Evolutionary conservation across 805 yeast genomes (phyloP).

Genomic region (Alloascoidea africana): DNA sequence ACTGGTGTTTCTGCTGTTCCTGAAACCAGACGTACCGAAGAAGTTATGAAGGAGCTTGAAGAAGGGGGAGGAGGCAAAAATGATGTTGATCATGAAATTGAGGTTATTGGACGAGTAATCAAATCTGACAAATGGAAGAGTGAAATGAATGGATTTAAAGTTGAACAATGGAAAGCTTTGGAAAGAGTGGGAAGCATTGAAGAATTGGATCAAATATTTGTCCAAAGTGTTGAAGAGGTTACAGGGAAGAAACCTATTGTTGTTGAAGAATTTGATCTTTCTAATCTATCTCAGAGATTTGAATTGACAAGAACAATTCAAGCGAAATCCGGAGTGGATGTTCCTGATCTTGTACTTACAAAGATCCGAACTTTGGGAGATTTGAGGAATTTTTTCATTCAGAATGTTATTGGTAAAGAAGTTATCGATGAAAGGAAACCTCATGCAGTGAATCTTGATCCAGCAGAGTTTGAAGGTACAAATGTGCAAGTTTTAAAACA

Average conservation of each 20-base stretch:
- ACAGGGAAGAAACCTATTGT: background rate
- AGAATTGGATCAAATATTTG: too few relatives aligned
- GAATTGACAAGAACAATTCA: constrained; percentile 31
- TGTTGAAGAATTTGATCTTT: background rate
- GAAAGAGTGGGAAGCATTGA: too few relatives aligned
- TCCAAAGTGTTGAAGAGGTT: too few relatives aligned
- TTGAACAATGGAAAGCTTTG: too few relatives aligned
- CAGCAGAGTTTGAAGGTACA: constrained; percentile 37
- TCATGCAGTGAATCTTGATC: constrained; percentile 52
- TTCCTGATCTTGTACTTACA: constrained; percentile 36
- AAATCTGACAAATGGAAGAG: too few relatives aligned
- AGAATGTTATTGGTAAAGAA: constrained; percentile 23
- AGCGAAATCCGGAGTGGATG: constrained; percentile 29
- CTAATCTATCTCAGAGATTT: constrained; percentile 23
- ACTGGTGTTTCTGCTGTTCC: too few relatives aligned
- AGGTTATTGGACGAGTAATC: too few relatives aligned
- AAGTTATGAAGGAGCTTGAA: too few relatives aligned
- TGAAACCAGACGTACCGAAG: too few relatives aligned
- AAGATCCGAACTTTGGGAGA: constrained; percentile 22
- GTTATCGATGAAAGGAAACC: constrained; percentile 52
- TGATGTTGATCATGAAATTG: too few relatives aligned
- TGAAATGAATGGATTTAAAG: too few relatives aligned
- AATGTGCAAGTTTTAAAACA: constrained; percentile 23
- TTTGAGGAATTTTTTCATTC: constrained; percentile 22
- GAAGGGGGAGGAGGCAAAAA: too few relatives aligned